Percentiles rank a stretch among this genome's conserved stretches.
Evolutionary conservation across 441 rosid genomes (phyloP).

Genomic region (Codiaeum variegatum): DNA sequence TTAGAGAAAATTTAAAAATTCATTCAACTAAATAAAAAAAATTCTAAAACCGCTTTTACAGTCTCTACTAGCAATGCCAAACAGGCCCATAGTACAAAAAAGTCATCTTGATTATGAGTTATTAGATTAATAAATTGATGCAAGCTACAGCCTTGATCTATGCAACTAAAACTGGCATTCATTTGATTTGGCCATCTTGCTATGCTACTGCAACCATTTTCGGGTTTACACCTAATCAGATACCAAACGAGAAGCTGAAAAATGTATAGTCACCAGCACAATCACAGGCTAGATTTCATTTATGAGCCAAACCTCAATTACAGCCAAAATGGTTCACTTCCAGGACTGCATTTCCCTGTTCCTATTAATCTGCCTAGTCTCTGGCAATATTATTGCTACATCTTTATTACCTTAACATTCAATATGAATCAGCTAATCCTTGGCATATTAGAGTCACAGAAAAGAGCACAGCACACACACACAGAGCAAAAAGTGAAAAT

Average conservation of each 20-base stretch:
- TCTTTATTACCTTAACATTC: background rate
- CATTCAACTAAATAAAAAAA: too few species aligned
- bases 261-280: background rate
- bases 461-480: background rate
- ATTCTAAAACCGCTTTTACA: too few species aligned
- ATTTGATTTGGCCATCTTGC: background rate
- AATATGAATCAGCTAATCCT: background rate
- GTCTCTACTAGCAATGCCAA: too few species aligned
- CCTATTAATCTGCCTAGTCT: constrained; percentile 1
- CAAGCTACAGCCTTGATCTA: background rate
- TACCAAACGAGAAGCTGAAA: background rate
- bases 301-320: background rate
- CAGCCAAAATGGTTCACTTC: background rate
- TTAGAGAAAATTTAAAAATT: too few species aligned
- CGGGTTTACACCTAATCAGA: background rate
- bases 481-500: constrained; percentile 11
- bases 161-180: background rate
- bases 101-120: background rate
- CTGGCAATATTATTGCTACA: background rate
- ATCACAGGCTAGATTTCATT: constrained; percentile 1
- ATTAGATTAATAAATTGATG: background rate
- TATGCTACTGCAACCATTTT: background rate
- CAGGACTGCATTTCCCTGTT: background rate
- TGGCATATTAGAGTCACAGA: background rate
- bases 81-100: too few species aligned